A percentile compares a stretch with the other conserved stretches of the same genome.
These are phyloP conservation scores for Didymella lethalis DNA, from an alignment of 2,329 filamentous ascomycete genomes.

Conservation along the genomic window DNA sequence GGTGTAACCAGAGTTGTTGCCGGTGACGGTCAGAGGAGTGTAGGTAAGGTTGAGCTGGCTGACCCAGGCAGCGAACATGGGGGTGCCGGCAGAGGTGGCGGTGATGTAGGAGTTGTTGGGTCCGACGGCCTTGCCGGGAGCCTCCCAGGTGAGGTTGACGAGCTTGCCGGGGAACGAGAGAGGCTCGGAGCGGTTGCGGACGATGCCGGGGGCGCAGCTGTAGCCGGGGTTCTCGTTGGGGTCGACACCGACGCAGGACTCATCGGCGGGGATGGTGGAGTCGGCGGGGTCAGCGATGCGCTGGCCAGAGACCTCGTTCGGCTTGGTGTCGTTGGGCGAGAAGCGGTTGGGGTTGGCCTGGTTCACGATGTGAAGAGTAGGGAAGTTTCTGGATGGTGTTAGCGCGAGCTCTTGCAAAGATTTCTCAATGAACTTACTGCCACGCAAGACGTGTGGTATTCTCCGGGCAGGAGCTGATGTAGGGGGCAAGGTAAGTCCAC, in stretches of 20 bases:
- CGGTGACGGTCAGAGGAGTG: conserved; percentile 69
- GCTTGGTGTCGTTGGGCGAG: conserved; percentile 67
- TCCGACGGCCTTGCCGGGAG: conserved; percentile 71
- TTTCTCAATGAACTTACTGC: too few relatives aligned
- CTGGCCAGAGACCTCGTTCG: conserved; percentile 70
- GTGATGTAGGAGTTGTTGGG: conserved; percentile 87
- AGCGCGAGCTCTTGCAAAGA: background rate
- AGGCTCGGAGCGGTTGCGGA: conserved; percentile 72
- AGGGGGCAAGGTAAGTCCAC: conserved; percentile 82
- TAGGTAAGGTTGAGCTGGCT: conserved; percentile 69
- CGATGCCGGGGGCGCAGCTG: conserved; percentile 70
- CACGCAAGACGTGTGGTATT: conserved; percentile 63
- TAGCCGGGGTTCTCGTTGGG: conserved; percentile 61
- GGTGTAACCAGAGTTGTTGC: conserved; percentile 67
- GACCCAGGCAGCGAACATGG: conserved; percentile 77
- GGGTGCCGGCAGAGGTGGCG: conserved; percentile 61
- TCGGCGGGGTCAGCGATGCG: conserved; percentile 65
- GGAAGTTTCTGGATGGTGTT: conserved; percentile 81
- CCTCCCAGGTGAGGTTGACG: conserved; percentile 77
- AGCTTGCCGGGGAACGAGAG: conserved; percentile 77
- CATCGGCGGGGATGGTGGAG: conserved; percentile 53
- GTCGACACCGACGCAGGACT: conserved; percentile 67
- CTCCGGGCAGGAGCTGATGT: conserved; percentile 77
- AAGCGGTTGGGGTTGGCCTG: conserved; percentile 77
- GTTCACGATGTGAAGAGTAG: conserved; percentile 73